These are phyloP conservation scores for Colletotrichum sp. DNA, from an alignment of 2,329 filamentous ascomycete species.

Conservation along the genomic window DNA sequence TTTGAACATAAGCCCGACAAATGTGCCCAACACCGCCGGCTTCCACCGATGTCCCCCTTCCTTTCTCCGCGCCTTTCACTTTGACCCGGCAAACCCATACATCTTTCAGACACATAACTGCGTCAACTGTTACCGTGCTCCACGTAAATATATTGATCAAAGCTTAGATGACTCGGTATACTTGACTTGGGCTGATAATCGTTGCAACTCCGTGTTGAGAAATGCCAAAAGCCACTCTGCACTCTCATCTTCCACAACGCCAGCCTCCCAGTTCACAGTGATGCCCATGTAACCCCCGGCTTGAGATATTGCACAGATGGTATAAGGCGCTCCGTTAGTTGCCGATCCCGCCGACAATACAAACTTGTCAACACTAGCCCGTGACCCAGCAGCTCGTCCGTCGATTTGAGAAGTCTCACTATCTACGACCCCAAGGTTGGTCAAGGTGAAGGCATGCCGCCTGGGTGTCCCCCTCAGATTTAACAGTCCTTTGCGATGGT, in stretches of 20 bases:
- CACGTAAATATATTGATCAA: background rate
- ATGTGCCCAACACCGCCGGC: background rate
- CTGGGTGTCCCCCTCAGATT: background rate
- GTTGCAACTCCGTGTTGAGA: background rate
- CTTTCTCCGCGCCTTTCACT: background rate
- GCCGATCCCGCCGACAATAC: background rate
- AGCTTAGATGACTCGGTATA: background rate
- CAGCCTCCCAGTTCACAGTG: background rate
- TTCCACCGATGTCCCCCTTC: rapidly evolving
- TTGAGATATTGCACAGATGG: background rate
- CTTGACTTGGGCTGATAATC: background rate
- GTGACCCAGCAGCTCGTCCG: background rate
- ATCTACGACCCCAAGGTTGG: background rate
- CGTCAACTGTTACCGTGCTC: no score
- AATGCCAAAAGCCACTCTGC: background rate
- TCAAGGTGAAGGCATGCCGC: background rate
- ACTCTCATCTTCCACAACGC: background rate
- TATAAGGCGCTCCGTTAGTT: background rate
- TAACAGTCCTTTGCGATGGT: background rate
- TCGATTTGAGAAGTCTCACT: background rate
- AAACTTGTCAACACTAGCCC: background rate
- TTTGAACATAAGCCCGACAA: background rate
- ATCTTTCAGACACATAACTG: background rate
- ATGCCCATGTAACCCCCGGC: background rate
- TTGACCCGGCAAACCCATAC: no score